These are phyloP conservation scores for Cichorium intybus DNA, from an alignment of 140 eudicot genomes.

Conservation along the genomic window DNA sequence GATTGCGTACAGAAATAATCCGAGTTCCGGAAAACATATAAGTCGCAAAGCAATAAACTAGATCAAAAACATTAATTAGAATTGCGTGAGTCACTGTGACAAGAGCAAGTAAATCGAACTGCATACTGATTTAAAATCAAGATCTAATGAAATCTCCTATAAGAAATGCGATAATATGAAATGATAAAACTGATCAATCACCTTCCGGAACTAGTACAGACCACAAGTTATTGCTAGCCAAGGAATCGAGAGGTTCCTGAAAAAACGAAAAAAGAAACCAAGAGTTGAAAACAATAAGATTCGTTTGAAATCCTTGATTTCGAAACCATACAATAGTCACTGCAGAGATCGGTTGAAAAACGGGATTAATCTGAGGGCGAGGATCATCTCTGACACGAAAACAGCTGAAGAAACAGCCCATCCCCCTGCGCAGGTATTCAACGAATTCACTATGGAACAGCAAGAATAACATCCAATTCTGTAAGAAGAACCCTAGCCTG, in stretches of 20 bases:
- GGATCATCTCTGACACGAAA: conserved; percentile 30
- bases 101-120: conserved; percentile 3
- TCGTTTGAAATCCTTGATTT: neutral
- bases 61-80: neutral
- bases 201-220: conserved; percentile 47
- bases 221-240: conserved; percentile 34
- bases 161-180: neutral
- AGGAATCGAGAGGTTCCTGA: conserved; percentile 37
- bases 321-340: conserved; percentile 19
- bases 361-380: conserved; percentile 17
- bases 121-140: neutral
- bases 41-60: neutral
- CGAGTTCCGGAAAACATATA: neutral
- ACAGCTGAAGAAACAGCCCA: conserved; percentile 45
- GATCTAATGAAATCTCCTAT: neutral
- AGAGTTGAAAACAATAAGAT: conserved; percentile 2
- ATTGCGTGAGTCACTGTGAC: neutral
- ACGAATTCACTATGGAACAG: conserved; percentile 10
- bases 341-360: conserved; percentile 16
- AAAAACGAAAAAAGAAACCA: conserved; percentile 3
- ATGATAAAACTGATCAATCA: conserved; percentile 6
- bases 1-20: neutral
- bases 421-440: conserved; percentile 17
- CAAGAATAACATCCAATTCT: conserved; percentile 18
- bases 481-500: neutral